A percentile compares a stretch with the other conserved stretches of the same genome.
phyloP scores from a whole-genome alignment of 306 rosid genomes.

The Lathyrus tuberosus region DNA sequence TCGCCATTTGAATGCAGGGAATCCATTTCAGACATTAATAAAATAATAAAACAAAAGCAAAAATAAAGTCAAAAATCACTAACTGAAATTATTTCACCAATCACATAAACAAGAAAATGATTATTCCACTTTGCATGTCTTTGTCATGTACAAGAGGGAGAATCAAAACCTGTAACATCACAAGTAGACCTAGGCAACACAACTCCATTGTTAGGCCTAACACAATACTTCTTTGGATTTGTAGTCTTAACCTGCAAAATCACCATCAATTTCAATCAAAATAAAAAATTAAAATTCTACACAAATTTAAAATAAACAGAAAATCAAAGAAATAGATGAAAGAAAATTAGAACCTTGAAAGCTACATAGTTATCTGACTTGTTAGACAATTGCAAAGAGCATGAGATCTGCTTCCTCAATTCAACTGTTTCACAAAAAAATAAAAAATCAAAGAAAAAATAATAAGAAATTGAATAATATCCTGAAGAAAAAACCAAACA shows the following conservation, averaged over 20 bases:
- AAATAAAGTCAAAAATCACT: neutral
- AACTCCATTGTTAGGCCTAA: conserved; percentile 93
- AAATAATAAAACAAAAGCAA: neutral
- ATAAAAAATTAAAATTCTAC: conserved; percentile 41
- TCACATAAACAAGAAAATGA: conserved; percentile 5
- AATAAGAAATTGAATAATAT: conserved; percentile 39
- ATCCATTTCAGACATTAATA: neutral
- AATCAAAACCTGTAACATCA: conserved; percentile 65
- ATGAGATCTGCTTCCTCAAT: conserved; percentile 96
- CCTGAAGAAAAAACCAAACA: conserved; percentile 29
- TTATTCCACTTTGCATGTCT: conserved; percentile 22
- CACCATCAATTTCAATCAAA: conserved; percentile 43
- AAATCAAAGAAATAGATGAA: conserved; percentile 23
- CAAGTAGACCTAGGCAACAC: conserved; percentile 85
- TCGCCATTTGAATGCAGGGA: neutral
- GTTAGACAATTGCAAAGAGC: conserved; percentile 76
- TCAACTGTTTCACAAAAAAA: conserved; percentile 53
- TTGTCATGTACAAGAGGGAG: neutral
- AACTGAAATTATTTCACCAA: conserved; percentile 19
- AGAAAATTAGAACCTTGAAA: conserved; percentile 64
- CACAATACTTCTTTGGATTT: conserved; percentile 94
- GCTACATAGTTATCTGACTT: conserved; percentile 71
- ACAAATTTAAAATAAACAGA: neutral
- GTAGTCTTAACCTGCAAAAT: conserved; percentile 80
- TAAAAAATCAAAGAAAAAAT: neutral